phyloP scores from a whole-genome alignment of 1,284 basidiomycete genomes.

The Trametes sp. region DNA sequence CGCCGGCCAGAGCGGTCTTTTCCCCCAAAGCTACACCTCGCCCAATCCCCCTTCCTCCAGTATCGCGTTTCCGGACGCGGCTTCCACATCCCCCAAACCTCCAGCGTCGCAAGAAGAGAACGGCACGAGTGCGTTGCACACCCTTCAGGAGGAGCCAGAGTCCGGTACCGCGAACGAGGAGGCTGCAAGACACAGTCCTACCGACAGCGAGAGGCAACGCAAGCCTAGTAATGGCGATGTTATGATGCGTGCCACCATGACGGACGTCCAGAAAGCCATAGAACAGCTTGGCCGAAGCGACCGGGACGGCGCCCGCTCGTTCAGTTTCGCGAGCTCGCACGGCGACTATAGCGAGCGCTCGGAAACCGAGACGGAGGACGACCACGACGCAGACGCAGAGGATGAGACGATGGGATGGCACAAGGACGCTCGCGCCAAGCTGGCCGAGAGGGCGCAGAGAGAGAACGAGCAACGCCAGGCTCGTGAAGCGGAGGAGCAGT shows the following conservation, averaged over 20 bases:
- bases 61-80: conserved; percentile 30
- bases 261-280: conserved; percentile 88
- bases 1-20: conserved; percentile 85
- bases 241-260: conserved; percentile 86
- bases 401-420: conserved; percentile 66
- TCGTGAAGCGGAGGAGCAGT: conserved; percentile 52
- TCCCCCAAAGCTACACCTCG: conserved; percentile 92
- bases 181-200: conserved; percentile 36
- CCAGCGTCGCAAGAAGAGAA: conserved; percentile 30
- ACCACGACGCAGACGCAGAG: conserved; percentile 51
- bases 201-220: conserved; percentile 36
- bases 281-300: conserved; percentile 71
- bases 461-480: conserved; percentile 60
- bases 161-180: conserved; percentile 40
- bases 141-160: conserved; percentile 55
- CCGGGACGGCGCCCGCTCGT: conserved; percentile 67
- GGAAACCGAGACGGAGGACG: conserved; percentile 62
- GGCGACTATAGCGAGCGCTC: conserved; percentile 60
- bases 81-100: conserved; percentile 11
- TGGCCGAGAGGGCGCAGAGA: conserved; percentile 77
- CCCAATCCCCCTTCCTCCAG: conserved; percentile 54
- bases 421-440: conserved; percentile 66
- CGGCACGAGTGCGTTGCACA: conserved; percentile 41
- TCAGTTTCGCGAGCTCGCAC: conserved; percentile 73
- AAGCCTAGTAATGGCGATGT: conserved; percentile 51